Evolutionary conservation across 164 flowering plant species (phyloP), one percentile per base, ranked within the genome.

Genomic region (Chimonanthus praecox): DNA sequence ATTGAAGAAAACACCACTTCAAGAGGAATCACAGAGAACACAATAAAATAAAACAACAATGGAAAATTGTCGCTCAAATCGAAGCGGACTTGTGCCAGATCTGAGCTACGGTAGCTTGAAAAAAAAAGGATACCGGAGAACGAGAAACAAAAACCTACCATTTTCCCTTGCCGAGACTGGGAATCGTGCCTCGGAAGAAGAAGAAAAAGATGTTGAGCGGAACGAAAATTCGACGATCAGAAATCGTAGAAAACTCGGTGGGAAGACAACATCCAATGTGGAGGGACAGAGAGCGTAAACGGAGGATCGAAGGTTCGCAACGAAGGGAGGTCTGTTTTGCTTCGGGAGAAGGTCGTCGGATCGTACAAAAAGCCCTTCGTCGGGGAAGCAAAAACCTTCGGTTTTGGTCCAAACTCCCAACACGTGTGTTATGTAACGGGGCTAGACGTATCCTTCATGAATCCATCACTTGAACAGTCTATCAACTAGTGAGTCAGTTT

Each of bases 111-210:
- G 4, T 13, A 48, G 58, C 44, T 11, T 20, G 44, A 16, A 11
- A 44, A n/a, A 44, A n/a, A 54, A 71, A 13, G 62, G 58, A 7
- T 1, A 58, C 48, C 8, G 44, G 72, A 47, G 68, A 8, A 47
- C 5, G 47, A 47, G 49, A 20, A 48, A 62, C 68, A 11, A 66
- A 66, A 66, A 44, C 49, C 46, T 66, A 66, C 68, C 68, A 66
- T 66, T 66, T 65, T 66, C 16, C 18, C 68, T 66, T 47, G 18
- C 43, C n/a, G n/a, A 45, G 45, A 16, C 13, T 47, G 16, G 8
- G n/a, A 66, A 45, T 2, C 6, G 46, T 15, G 58, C 5, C 58
- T 69, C 7, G 54, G 60, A 69, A n/a, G 43, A 16, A 16, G 21
- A 7, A 33, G 33, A 33, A 0, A 33, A 16, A 69, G 54, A 7